phyloP scores from a whole-genome alignment of 164 flowering plant species.

The Platanus orientalis region DNA sequence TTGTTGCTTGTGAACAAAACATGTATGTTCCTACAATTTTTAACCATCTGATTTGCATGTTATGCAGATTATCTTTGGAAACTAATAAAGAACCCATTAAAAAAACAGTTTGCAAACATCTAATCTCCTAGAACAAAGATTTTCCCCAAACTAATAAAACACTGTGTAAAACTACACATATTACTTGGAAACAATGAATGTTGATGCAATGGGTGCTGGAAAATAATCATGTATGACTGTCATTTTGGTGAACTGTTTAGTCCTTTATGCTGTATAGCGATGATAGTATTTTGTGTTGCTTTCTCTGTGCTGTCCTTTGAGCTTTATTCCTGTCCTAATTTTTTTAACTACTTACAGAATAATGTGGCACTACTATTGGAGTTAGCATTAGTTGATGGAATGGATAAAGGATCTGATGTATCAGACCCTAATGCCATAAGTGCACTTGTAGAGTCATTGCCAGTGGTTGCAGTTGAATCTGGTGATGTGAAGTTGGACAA shows the following conservation, averaged over 20 bases:
- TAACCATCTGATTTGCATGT: no score
- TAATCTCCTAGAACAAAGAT: no score
- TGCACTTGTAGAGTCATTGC: constrained; percentile 39
- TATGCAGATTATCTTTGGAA: no score
- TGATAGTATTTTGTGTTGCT: not conserved
- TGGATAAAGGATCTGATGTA: constrained; percentile 37
- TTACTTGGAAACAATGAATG: no score
- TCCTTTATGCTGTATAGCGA: not conserved
- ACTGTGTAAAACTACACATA: no score
- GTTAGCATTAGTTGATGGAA: constrained; percentile 33
- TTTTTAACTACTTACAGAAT: constrained; percentile 20
- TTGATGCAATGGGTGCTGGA: no score
- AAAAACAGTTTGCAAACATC: no score
- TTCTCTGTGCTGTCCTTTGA: not conserved
- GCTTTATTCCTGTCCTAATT: not conserved
- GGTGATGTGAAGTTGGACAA: constrained; percentile 29
- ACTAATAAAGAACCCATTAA: no score
- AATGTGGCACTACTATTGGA: constrained; percentile 30
- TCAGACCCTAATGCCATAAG: constrained; percentile 23
- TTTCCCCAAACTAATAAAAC: no score
- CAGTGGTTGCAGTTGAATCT: constrained; percentile 22
- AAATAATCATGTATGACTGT: no score
- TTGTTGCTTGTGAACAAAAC: no score
- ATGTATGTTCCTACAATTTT: no score
- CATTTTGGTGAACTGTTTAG: not conserved